Conservation (phyloP, 805 yeast genomes). For the Yarrowia alimentaria region DNA sequence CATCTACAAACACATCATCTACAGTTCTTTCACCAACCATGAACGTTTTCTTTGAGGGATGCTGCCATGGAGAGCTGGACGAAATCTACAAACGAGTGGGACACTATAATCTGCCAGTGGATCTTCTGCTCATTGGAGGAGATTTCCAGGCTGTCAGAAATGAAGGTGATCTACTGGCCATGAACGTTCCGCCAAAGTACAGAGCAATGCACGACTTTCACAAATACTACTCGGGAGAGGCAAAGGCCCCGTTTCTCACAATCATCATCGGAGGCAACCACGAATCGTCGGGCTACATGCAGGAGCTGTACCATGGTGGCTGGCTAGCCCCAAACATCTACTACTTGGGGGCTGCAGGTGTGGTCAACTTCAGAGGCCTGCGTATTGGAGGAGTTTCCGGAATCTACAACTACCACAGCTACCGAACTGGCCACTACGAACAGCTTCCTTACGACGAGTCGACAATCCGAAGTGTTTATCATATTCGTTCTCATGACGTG, state of each 20-base stretch:
- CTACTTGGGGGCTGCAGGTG: conserved; percentile 76
- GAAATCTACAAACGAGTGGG: conserved; percentile 49
- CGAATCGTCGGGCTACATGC: conserved; percentile 77
- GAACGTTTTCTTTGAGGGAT: conserved; percentile 76
- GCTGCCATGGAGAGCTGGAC: conserved; percentile 80
- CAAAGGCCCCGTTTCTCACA: conserved; percentile 70
- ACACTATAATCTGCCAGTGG: conserved; percentile 41
- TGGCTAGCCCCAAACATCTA: conserved; percentile 89
- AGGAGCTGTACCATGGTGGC: conserved; percentile 79
- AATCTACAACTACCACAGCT: conserved; percentile 60
- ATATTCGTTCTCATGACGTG: conserved; percentile 62
- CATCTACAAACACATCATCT: too few relatives aligned
- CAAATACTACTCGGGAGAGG: conserved; percentile 60
- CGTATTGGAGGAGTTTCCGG: conserved; percentile 84
- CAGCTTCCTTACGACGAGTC: conserved; percentile 49
- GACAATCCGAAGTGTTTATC: conserved; percentile 63
- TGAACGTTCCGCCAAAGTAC: conserved; percentile 80
- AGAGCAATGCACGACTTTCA: conserved; percentile 74
- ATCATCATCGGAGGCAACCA: conserved; percentile 94
- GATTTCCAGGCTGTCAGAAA: conserved; percentile 84
- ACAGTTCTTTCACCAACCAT: too few relatives aligned
- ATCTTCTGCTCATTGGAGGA: conserved; percentile 76
- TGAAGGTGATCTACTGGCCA: conserved; percentile 58
- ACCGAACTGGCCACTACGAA: conserved; percentile 45
- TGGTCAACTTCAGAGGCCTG: conserved; percentile 71